Evolutionary conservation across 192 early-diverging fungal species (phyloP).

Genomic region (Diversispora eburnea): DNA sequence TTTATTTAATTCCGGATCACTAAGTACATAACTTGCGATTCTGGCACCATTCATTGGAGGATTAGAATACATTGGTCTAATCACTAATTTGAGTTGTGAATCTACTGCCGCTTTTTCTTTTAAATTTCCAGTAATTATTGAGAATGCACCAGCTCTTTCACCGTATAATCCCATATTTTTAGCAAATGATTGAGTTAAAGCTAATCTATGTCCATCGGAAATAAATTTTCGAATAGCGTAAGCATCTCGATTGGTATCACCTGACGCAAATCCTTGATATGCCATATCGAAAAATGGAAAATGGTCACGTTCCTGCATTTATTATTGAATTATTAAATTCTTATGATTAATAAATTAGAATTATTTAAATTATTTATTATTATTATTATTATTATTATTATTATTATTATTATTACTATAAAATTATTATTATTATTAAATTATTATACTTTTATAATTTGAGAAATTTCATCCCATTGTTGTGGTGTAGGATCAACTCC

Average conservation of each 20-base stretch:
- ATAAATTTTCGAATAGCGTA: conserved; percentile 93
- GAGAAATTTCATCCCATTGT: conserved; percentile 89
- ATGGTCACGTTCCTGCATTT: conserved; percentile 62
- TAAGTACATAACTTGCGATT: conserved; percentile 86
- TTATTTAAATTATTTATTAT: background rate
- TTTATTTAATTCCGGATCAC: conserved; percentile 60
- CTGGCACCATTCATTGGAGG: conserved; percentile 94
- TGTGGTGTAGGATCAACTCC: conserved; percentile 93
- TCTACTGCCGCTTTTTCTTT: conserved; percentile 80
- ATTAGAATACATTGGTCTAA: conserved; percentile 98
- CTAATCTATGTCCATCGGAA: conserved; percentile 66
- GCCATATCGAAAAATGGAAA: conserved; percentile 99
- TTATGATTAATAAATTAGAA: background rate
- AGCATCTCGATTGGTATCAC: conserved; percentile 83
- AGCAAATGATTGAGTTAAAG: conserved; percentile 93
- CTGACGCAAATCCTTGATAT: conserved; percentile 99
- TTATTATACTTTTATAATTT: conserved; percentile 56
- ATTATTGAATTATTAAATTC: background rate
- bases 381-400: background rate
- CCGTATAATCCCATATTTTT: conserved; percentile 99
- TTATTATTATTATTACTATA: background rate
- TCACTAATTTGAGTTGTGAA: conserved; percentile 93
- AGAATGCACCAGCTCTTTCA: conserved; percentile 93
- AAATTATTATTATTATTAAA: background rate
- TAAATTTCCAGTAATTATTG: conserved; percentile 66